Percentiles rank a stretch among this genome's conserved stretches.
Evolutionary conservation across 1,284 basidiomycete genomes (phyloP).

Genomic region (Leccinum subrobustum): DNA sequence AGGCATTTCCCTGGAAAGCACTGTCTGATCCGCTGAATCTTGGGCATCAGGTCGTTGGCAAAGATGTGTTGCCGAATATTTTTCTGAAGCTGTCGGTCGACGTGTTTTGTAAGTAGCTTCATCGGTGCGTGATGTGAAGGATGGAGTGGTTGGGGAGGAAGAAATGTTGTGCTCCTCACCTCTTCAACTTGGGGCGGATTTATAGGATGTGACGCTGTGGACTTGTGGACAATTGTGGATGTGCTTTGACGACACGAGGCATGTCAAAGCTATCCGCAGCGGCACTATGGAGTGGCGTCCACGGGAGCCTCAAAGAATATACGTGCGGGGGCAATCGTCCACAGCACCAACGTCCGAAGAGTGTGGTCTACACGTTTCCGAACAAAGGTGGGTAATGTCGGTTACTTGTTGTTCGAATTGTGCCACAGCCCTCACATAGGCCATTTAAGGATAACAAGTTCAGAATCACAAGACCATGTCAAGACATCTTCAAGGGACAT

Average conservation of each 20-base stretch:
- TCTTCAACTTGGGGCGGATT: constrained; percentile 6
- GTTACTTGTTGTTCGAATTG: not conserved
- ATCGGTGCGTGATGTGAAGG: constrained; percentile 6
- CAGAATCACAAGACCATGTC: not conserved
- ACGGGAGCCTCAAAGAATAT: constrained; percentile 8
- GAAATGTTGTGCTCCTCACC: not conserved
- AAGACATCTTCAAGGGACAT: not conserved
- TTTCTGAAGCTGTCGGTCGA: constrained; percentile 13
- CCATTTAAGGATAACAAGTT: not conserved
- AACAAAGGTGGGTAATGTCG: not conserved
- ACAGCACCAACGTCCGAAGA: not conserved
- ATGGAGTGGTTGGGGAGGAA: not conserved
- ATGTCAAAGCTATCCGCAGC: constrained; percentile 15
- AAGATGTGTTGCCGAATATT: constrained; percentile 10
- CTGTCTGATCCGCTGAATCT: constrained; percentile 10
- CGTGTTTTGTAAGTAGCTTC: not conserved
- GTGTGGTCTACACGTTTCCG: not conserved
- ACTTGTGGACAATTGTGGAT: constrained; percentile 25
- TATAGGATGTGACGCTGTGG: constrained; percentile 20
- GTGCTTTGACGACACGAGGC: constrained; percentile 31
- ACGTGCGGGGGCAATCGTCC: not conserved
- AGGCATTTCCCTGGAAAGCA: constrained; percentile 17
- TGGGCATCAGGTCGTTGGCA: constrained; percentile 18
- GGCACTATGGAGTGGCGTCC: constrained; percentile 17
- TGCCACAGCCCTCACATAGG: not conserved